Evolutionary conservation across 176 grass and related monocot species (phyloP).

Genomic region (Cenchrus purpureus): DNA sequence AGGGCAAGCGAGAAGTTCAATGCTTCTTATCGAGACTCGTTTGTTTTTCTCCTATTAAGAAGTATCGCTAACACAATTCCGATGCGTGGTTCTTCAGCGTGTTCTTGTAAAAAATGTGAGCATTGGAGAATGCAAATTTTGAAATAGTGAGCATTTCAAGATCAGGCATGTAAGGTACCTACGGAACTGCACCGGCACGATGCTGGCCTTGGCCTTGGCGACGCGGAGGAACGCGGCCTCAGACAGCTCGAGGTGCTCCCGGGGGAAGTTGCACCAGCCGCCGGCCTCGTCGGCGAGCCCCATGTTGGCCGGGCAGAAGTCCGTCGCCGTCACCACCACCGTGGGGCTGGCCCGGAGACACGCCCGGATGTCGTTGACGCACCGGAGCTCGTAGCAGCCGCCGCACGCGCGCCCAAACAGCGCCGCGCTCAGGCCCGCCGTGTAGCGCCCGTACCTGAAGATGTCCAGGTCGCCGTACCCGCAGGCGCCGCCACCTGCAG

Average conservation of each 20-base stretch:
- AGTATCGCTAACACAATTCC: neutral
- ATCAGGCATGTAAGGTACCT: slow-evolving; percentile 55
- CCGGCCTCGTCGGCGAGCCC: slow-evolving; percentile 69
- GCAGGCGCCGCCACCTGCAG: slow-evolving; percentile 72
- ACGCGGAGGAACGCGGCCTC: slow-evolving; percentile 74
- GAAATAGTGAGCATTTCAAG: neutral
- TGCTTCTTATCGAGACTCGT: neutral
- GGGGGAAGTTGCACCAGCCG: slow-evolving; percentile 97
- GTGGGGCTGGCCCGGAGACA: slow-evolving; percentile 84
- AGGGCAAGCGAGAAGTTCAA: slow-evolving; percentile 10
- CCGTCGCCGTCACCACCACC: slow-evolving; percentile 76
- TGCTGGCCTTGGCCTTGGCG: slow-evolving; percentile 75
- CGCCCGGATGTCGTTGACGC: slow-evolving; percentile 88
- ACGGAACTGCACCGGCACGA: slow-evolving; percentile 87
- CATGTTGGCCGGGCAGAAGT: slow-evolving; percentile 87
- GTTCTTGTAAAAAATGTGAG: neutral
- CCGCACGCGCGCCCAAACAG: slow-evolving; percentile 74
- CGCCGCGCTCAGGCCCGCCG: slow-evolving; percentile 70
- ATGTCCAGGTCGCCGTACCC: slow-evolving; percentile 82
- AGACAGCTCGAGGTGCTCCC: slow-evolving; percentile 94
- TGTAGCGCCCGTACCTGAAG: slow-evolving; percentile 77
- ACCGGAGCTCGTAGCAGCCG: slow-evolving; percentile 88
- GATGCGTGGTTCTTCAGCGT: neutral
- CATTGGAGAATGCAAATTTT: neutral
- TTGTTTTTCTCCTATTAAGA: neutral